These are phyloP conservation scores for Goffeauzyma gilvescens DNA, from an alignment of 768 basidiomycete genomes.

Conservation along the genomic window DNA sequence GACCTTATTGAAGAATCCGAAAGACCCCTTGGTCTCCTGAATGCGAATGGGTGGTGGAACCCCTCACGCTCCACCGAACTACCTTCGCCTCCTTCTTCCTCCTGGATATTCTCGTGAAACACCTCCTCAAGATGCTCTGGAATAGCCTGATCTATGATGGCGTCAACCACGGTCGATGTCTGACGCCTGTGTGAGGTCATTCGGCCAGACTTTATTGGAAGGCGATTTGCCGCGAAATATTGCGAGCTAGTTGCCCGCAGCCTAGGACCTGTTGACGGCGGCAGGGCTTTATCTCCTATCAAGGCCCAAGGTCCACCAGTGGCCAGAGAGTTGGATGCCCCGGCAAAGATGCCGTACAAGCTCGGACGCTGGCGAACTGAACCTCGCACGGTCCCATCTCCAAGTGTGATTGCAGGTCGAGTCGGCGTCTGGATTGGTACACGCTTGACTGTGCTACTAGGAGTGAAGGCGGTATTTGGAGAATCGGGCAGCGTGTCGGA, in stretches of 20 bases:
- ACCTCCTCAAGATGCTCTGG: constrained; percentile 36
- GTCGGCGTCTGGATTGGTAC: too few relatives aligned
- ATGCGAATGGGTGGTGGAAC: too few relatives aligned
- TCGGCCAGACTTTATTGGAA: constrained; percentile 13
- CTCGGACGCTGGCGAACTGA: constrained; percentile 14
- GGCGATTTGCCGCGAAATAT: constrained; percentile 19
- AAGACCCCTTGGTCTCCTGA: constrained; percentile 56
- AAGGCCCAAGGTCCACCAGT: constrained; percentile 53
- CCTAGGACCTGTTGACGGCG: constrained; percentile 9
- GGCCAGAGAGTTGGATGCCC: constrained; percentile 39
- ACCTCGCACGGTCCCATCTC: constrained; percentile 5
- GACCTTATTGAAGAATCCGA: constrained; percentile 93
- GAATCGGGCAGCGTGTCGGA: too few relatives aligned
- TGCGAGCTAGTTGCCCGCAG: constrained; percentile 18
- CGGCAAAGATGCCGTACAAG: constrained; percentile 80
- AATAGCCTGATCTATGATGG: constrained; percentile 7
- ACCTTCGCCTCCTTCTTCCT: too few relatives aligned
- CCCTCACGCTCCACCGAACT: too few relatives aligned
- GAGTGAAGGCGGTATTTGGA: constrained; percentile 1
- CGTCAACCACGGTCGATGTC: constrained; percentile 11
- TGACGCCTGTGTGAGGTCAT: constrained; percentile 15
- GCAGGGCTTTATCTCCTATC: constrained; percentile 23
- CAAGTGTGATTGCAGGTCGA: constrained; percentile 7
- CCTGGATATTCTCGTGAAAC: too few relatives aligned
- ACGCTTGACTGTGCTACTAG: background rate